Evolutionary conservation across 768 basidiomycete species (phyloP), one percentile per base, ranked within the genome.

Genomic region (Roridomyces roridus): DNA sequence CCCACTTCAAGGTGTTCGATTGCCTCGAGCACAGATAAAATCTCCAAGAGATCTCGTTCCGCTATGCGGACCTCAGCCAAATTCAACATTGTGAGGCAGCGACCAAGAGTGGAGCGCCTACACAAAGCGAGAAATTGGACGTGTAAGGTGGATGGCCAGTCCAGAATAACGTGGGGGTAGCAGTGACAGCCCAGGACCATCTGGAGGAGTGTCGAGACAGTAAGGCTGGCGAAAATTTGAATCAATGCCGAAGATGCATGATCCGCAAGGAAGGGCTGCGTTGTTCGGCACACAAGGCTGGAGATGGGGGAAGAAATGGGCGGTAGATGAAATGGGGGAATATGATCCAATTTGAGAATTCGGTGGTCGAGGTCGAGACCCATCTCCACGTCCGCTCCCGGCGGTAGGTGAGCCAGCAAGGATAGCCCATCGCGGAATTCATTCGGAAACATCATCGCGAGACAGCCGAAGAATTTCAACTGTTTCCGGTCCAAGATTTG

Each of bases 81-180:
- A 8, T 31, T 18, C 26, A 54, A 21, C 1, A 24, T 24, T 46
- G 45, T 54, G 52, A 54, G 52, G 28, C 44, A 54, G 10, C 25
- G 43, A 21, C 37, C 18, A 7, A 54, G 21, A 14, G n/a, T 21
- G 8, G 54, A 55, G 29, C 54, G 54, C 39, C 28, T 23, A 25
- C 21, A 55, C 23, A 55, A 25, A 11, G 15, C 39, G n/a, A 55
- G 46, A 24, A 55, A 55, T 34, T 41, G 39, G 8, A 31, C 21
- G 31, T 55, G 54, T n/a, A n/a, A n/a, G n/a, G n/a, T n/a, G n/a
- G n/a, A n/a, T 1, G 54, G 54, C 54, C 54, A 55, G 3, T 46
- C 37, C 26, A 31, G 20, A 8, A 41, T 29, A 15, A 34, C 18
- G 6, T 31, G 18, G 28, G 46, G 54, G 14, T 42, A 46, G 9